These are phyloP conservation scores for Xylaria bambusicola DNA, from an alignment of 495 filamentous ascomycete species.

Conservation along the genomic window DNA sequence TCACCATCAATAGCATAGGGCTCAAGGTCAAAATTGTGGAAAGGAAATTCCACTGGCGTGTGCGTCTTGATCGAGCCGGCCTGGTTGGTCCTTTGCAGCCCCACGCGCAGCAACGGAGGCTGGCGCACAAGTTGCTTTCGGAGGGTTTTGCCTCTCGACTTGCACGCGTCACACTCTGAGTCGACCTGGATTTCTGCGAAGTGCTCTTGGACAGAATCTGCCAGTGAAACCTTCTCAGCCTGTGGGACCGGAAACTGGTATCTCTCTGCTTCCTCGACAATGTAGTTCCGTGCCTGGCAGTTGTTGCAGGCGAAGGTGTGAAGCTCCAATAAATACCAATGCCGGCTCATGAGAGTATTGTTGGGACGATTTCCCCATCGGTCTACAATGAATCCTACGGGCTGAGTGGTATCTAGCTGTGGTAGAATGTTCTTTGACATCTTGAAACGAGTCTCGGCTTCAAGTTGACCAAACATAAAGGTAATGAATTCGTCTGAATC, in stretches of 20 bases:
- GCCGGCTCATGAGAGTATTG: conserved; percentile 37
- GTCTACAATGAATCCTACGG: conserved; percentile 26
- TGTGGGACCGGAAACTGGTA: background rate
- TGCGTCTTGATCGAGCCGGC: background rate
- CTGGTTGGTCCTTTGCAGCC: conserved; percentile 1
- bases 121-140: conserved; percentile 2
- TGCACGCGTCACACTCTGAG: conserved; percentile 1
- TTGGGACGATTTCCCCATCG: conserved; percentile 34
- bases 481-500: conserved; percentile 45
- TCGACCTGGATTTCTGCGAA: background rate
- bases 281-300: conserved; percentile 27
- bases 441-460: conserved; percentile 42
- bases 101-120: conserved; percentile 15
- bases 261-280: conserved; percentile 1
- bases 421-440: background rate
- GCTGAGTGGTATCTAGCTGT: conserved; percentile 26
- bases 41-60: conserved; percentile 1
- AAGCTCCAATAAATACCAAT: conserved; percentile 41
- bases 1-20: background rate
- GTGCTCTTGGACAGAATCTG: background rate
- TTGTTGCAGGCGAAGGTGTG: conserved; percentile 29
- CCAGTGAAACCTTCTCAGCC: background rate
- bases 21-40: background rate
- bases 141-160: background rate
- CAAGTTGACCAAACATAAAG: conserved; percentile 43